Conservation (phyloP, 1,284 basidiomycete genomes). For the Cutaneotrichosporon cavernicola region DNA sequence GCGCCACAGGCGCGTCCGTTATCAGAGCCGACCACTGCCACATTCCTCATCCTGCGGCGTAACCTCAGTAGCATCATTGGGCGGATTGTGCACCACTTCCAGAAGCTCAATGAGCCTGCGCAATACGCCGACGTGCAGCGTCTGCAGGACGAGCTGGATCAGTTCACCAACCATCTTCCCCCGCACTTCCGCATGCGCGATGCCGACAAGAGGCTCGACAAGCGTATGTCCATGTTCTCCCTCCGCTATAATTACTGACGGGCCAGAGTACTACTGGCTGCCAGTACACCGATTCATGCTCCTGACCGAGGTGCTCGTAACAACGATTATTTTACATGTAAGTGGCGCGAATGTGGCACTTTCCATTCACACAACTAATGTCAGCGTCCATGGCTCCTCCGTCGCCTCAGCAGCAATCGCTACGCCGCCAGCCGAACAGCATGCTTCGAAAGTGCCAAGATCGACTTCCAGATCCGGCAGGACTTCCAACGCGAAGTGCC, state of each 20-base stretch:
- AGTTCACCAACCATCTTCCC: constrained; percentile 72
- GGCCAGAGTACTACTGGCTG: constrained; percentile 33
- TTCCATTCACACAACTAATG: constrained; percentile 4
- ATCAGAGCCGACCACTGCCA: constrained; percentile 70
- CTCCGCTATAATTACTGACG: neutral
- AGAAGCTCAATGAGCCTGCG: constrained; percentile 75
- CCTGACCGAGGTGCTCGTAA: constrained; percentile 50
- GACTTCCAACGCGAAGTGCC: constrained; percentile 46
- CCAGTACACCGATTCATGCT: constrained; percentile 51
- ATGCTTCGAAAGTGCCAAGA: constrained; percentile 51
- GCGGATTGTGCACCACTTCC: constrained; percentile 90
- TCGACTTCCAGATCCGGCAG: constrained; percentile 50
- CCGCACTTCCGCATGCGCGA: constrained; percentile 60
- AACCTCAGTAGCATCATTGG: constrained; percentile 81
- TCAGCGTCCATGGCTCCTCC: constrained; percentile 49
- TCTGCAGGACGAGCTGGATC: constrained; percentile 80
- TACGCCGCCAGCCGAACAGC: constrained; percentile 47
- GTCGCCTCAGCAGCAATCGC: constrained; percentile 45
- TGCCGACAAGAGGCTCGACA: constrained; percentile 76
- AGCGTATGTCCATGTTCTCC: constrained; percentile 39
- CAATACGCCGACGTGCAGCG: constrained; percentile 81
- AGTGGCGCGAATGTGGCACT: constrained; percentile 19
- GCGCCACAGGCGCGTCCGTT: constrained; percentile 50
- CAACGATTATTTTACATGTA: constrained; percentile 52
- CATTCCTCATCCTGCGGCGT: constrained; percentile 84